phyloP scores from a whole-genome alignment of 2,329 filamentous ascomycete genomes.

The Ophiocordyceps sinensis region DNA sequence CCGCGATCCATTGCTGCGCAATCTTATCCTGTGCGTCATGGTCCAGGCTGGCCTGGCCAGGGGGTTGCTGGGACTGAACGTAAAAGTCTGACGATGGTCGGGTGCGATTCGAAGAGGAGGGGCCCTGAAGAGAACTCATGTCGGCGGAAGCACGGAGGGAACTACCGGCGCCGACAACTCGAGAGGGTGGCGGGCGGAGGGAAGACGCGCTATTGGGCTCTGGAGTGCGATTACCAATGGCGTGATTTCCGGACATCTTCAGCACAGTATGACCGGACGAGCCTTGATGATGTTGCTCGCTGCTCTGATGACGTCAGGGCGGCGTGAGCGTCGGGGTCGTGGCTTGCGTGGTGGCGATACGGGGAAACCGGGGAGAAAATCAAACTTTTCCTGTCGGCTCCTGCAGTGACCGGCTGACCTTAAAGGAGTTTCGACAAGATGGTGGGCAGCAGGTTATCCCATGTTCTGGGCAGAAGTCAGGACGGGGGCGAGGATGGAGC shows the following conservation, averaged over 20 bases:
- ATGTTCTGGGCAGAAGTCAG: constrained; percentile 13
- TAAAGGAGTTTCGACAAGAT: constrained; percentile 45
- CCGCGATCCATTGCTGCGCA: constrained; percentile 95
- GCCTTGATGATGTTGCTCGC: constrained; percentile 5
- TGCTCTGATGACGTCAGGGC: neutral
- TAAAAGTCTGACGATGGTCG: constrained; percentile 93
- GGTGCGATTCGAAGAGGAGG: constrained; percentile 62
- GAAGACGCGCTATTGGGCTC: constrained; percentile 73
- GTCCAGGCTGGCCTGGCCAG: constrained; percentile 54
- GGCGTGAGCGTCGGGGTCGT: neutral
- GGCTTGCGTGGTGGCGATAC: neutral
- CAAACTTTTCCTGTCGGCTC: constrained; percentile 27
- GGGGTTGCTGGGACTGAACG: constrained; percentile 57
- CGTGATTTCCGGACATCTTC: constrained; percentile 54
- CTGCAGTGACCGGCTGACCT: constrained; percentile 77
- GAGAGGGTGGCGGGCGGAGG: constrained; percentile 68
- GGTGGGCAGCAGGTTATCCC: constrained; percentile 15
- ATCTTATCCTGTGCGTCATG: constrained; percentile 79
- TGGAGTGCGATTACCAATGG: constrained; percentile 77
- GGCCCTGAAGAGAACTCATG: constrained; percentile 65
- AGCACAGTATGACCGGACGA: constrained; percentile 21
- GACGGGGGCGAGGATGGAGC: constrained; percentile 4
- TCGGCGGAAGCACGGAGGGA: constrained; percentile 91
- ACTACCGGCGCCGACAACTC: constrained; percentile 63
- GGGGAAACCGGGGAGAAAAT: neutral